A percentile compares a stretch with the other conserved stretches of the same genome.
Conservation (phyloP, 768 basidiomycete species). For the Termitomyces sp. region DNA sequence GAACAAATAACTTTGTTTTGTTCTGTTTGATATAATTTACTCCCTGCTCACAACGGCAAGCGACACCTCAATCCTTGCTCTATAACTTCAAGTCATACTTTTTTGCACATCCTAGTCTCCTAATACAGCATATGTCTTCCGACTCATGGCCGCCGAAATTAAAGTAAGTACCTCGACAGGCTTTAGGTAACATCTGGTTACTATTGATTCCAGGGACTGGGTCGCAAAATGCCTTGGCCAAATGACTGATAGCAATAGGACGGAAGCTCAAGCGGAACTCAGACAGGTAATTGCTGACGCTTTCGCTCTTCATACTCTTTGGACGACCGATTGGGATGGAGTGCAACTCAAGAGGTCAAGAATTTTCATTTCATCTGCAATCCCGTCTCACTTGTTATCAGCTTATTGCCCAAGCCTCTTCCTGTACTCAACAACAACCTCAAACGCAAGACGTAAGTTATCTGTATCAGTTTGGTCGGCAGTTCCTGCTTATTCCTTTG, state of each 20-base stretch:
- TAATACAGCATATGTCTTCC: conserved; percentile 47
- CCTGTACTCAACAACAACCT: conserved; percentile 39
- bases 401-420: conserved; percentile 51
- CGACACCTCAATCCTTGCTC: neutral
- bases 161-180: conserved; percentile 42
- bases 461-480: neutral
- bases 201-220: conserved; percentile 66
- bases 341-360: conserved; percentile 82
- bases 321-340: conserved; percentile 92
- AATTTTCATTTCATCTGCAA: conserved; percentile 3
- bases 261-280: conserved; percentile 88
- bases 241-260: conserved; percentile 83
- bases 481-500: neutral
- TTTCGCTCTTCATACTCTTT: conserved; percentile 76
- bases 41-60: too few species aligned
- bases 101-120: neutral
- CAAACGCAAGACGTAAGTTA: conserved; percentile 64
- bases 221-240: conserved; percentile 90
- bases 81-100: neutral
- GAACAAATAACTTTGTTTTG: neutral
- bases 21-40: neutral
- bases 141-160: conserved; percentile 79
- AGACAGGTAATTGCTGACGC: conserved; percentile 96
- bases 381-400: conserved; percentile 14
- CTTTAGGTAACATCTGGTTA: conserved; percentile 8